Conservation (phyloP, 148 eudicot genomes). For the Dysphania ambrosioides region DNA sequence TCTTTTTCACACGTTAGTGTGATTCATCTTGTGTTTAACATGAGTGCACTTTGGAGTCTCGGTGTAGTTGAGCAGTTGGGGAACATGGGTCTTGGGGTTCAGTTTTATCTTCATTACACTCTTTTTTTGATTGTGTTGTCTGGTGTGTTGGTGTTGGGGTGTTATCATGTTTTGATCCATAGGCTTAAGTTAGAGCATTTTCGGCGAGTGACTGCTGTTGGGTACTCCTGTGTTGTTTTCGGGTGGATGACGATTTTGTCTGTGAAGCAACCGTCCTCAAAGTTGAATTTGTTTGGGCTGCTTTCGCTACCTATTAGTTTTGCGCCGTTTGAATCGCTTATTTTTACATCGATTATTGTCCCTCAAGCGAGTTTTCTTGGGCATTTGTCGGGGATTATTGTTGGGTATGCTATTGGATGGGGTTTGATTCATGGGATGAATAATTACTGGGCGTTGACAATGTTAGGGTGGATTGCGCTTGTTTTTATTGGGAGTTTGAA, state of each 20-base stretch:
- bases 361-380: slow-evolving; percentile 98
- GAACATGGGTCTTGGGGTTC: slow-evolving; percentile 61
- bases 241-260: slow-evolving; percentile 97
- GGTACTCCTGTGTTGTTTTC: slow-evolving; percentile 94
- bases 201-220: slow-evolving; percentile 86
- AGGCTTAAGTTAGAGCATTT: slow-evolving; percentile 76
- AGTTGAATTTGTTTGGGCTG: slow-evolving; percentile 77
- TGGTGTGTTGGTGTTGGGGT: slow-evolving; percentile 60
- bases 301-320: slow-evolving; percentile 92
- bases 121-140: slow-evolving; percentile 71
- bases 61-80: slow-evolving; percentile 78
- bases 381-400: slow-evolving; percentile 80
- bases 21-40: slow-evolving; percentile 88
- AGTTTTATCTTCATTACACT: slow-evolving; percentile 76
- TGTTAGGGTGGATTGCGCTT: slow-evolving; percentile 71
- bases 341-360: slow-evolving; percentile 87
- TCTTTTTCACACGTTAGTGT: slow-evolving; percentile 91
- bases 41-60: slow-evolving; percentile 98
- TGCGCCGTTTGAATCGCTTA: slow-evolving; percentile 87
- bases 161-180: slow-evolving; percentile 65
- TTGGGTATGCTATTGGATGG: slow-evolving; percentile 93
- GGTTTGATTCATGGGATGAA: slow-evolving; percentile 92
- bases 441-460: slow-evolving; percentile 82
- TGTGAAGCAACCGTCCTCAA: slow-evolving; percentile 83
- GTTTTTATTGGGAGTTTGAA: slow-evolving; percentile 76